Evolutionary conservation across 192 early-diverging fungal species (phyloP).

Genomic region (Backusella morwellensis): DNA sequence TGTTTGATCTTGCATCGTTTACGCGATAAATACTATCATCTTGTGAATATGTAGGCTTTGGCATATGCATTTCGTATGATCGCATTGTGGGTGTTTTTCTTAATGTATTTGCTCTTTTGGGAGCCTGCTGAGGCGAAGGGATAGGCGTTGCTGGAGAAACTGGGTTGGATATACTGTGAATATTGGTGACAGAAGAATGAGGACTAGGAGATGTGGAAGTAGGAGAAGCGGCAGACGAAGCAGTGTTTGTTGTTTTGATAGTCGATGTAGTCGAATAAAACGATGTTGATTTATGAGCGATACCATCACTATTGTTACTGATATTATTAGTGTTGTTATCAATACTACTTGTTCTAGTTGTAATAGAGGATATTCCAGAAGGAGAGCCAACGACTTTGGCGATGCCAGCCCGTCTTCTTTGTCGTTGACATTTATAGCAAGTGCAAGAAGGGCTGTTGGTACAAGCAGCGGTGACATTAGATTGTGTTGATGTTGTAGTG

Average conservation of each 20-base stretch:
- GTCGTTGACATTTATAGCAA: slow-evolving; percentile 37
- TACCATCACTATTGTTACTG: neutral
- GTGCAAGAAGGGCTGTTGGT: slow-evolving; percentile 9
- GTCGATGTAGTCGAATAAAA: neutral
- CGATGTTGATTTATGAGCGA: neutral
- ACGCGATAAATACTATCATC: slow-evolving; percentile 28
- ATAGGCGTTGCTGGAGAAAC: neutral
- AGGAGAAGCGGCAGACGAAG: neutral
- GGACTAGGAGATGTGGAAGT: neutral
- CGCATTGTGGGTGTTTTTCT: slow-evolving; percentile 18
- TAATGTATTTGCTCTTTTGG: slow-evolving; percentile 6
- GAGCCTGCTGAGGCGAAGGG: neutral
- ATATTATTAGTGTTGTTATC: neutral
- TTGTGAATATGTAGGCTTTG: slow-evolving; percentile 18
- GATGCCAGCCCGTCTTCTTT: slow-evolving; percentile 27
- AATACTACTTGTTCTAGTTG: neutral
- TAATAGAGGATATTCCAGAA: neutral
- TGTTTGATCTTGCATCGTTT: neutral
- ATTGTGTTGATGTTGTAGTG: slow-evolving; percentile 11
- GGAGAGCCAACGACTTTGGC: neutral
- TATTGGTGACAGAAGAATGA: neutral
- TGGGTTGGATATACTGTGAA: neutral
- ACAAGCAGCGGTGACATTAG: slow-evolving; percentile 14
- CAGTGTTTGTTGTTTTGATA: neutral
- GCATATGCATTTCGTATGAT: slow-evolving; percentile 26